Conservation (phyloP, 768 basidiomycete species). For the Podaxis sp. region DNA sequence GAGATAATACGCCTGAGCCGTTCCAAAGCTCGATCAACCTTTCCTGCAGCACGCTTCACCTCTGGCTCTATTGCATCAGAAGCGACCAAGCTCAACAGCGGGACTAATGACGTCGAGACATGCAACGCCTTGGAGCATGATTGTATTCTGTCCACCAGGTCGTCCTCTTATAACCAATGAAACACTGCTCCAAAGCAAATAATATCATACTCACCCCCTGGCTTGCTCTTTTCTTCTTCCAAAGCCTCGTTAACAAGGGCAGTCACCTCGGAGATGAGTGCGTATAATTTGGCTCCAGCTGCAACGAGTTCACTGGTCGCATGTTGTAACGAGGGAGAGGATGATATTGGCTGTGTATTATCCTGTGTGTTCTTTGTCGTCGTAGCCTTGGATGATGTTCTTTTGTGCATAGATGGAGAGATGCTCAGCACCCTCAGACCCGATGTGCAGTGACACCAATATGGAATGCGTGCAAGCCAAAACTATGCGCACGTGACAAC, state of each 20-base stretch:
- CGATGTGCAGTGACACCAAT: background rate
- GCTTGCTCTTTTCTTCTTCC: background rate
- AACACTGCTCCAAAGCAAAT: background rate
- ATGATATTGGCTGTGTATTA: background rate
- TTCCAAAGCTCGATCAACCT: constrained; percentile 60
- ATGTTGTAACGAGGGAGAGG: constrained; percentile 1
- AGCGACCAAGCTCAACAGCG: background rate
- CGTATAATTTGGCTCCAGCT: constrained; percentile 3
- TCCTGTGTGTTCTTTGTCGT: background rate
- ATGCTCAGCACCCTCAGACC: background rate
- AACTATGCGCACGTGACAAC: background rate
- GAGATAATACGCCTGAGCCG: constrained; percentile 47
- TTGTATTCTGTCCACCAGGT: background rate
- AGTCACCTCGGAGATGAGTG: constrained; percentile 1
- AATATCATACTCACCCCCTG: background rate
- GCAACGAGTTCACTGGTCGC: background rate
- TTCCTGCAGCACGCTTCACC: constrained; percentile 35
- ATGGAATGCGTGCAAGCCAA: background rate
- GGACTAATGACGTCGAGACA: background rate
- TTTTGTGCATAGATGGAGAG: constrained; percentile 7
- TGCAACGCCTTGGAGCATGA: background rate
- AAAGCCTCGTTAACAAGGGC: background rate
- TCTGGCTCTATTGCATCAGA: constrained; percentile 26
- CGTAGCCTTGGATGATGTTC: constrained; percentile 1
- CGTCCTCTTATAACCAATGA: background rate